These are phyloP conservation scores for Phytophthora constricta DNA, from an alignment of 352 stramenopile genomes.

Conservation along the genomic window DNA sequence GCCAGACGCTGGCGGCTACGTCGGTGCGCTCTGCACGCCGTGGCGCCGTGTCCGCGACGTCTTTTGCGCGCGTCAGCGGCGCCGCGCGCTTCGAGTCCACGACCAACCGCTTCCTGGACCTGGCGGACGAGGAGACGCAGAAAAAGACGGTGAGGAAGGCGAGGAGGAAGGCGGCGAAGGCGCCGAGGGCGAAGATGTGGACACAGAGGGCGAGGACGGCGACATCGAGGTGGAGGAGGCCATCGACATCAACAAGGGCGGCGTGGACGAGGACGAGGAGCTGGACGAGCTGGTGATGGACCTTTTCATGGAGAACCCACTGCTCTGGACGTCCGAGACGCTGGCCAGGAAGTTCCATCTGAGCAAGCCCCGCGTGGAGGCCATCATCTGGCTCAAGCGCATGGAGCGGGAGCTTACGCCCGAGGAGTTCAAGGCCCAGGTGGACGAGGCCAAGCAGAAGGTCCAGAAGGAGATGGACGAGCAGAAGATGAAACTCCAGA, in stretches of 20 bases:
- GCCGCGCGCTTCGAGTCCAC: constrained; percentile 33
- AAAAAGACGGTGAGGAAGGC: constrained; percentile 26
- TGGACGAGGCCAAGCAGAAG: constrained; percentile 63
- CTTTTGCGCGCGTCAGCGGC: constrained; percentile 5
- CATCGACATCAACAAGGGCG: constrained; percentile 74
- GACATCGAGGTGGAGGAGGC: constrained; percentile 68
- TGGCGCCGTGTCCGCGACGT: background rate
- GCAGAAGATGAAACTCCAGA: constrained; percentile 50
- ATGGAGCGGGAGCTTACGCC: constrained; percentile 63
- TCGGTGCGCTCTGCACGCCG: constrained; percentile 2
- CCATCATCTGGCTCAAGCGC: constrained; percentile 81
- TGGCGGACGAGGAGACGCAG: constrained; percentile 70
- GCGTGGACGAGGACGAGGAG: constrained; percentile 73
- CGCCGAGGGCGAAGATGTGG: constrained; percentile 31
- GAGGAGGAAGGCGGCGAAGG: constrained; percentile 33
- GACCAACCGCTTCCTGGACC: constrained; percentile 62
- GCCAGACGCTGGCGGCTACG: background rate
- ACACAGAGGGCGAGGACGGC: constrained; percentile 62
- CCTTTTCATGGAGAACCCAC: constrained; percentile 86
- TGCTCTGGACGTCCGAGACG: constrained; percentile 86
- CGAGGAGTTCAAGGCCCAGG: constrained; percentile 67
- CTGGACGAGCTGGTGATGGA: constrained; percentile 79
- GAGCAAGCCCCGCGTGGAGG: constrained; percentile 79
- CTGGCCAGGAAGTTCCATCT: constrained; percentile 82
- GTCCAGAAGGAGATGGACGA: constrained; percentile 46